Percentiles rank a stretch among this genome's conserved stretches.
Conservation (phyloP, 495 filamentous ascomycete species). For the Penicillium robsamsonii region DNA sequence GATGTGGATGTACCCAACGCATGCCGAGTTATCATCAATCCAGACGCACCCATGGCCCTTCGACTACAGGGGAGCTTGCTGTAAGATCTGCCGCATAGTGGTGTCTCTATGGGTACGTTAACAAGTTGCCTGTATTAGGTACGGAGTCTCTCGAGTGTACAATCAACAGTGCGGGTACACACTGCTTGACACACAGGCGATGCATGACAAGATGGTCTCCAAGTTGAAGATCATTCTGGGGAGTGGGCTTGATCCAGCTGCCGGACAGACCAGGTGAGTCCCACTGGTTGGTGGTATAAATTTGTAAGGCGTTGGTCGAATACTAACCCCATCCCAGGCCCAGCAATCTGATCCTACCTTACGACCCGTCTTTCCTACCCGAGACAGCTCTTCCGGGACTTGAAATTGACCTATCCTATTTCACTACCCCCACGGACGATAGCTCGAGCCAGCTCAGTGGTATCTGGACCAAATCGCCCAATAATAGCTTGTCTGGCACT, state of each 20-base stretch:
- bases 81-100: slow-evolving; percentile 30
- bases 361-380: slow-evolving; percentile 85
- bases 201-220: slow-evolving; percentile 67
- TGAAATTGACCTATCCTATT: slow-evolving; percentile 51
- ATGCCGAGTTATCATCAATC: slow-evolving; percentile 79
- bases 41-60: slow-evolving; percentile 84
- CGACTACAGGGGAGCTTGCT: slow-evolving; percentile 89
- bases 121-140: slow-evolving; percentile 42
- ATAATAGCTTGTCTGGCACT: slow-evolving; percentile 27
- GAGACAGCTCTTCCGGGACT: slow-evolving; percentile 58
- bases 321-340: slow-evolving; percentile 51
- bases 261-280: slow-evolving; percentile 68
- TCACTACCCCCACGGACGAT: slow-evolving; percentile 15
- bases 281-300: neutral
- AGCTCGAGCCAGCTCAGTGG: slow-evolving; percentile 20
- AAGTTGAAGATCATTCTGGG: slow-evolving; percentile 57
- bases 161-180: slow-evolving; percentile 84
- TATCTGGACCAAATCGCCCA: slow-evolving; percentile 30
- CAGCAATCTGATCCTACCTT: slow-evolving; percentile 71
- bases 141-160: slow-evolving; percentile 81
- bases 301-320: neutral
- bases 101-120: neutral
- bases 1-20: slow-evolving; percentile 84
- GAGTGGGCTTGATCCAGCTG: slow-evolving; percentile 64
- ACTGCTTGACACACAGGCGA: slow-evolving; percentile 72